These are phyloP conservation scores for Orbilia ellipsospora DNA, from an alignment of 2,329 filamentous ascomycete genomes.

Conservation along the genomic window DNA sequence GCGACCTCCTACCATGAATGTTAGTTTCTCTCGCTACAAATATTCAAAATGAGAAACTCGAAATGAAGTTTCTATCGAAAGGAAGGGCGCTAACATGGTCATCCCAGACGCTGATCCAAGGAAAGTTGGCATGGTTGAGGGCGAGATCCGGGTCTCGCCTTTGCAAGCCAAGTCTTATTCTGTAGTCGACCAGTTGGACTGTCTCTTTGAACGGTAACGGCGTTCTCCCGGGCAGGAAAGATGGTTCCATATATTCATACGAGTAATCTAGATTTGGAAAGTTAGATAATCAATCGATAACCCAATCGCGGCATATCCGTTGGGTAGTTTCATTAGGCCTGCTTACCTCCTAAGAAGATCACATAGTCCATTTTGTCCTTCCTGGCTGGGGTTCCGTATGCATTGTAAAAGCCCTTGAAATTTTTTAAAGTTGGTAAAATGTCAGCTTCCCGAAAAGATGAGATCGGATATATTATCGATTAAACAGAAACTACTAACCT, in stretches of 20 bases:
- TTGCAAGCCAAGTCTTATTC: constrained; percentile 63
- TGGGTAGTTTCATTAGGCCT: background rate
- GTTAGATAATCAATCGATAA: constrained; percentile 52
- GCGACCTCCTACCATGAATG: constrained; percentile 66
- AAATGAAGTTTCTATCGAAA: constrained; percentile 13
- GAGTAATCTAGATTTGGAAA: constrained; percentile 68
- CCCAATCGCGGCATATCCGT: constrained; percentile 57
- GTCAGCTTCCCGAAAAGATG: constrained; percentile 37
- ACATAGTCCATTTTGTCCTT: constrained; percentile 66
- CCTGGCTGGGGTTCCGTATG: constrained; percentile 64
- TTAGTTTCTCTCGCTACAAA: constrained; percentile 24
- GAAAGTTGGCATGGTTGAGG: constrained; percentile 63
- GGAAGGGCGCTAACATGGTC: constrained; percentile 60
- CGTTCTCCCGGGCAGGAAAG: constrained; percentile 60
- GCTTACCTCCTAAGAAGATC: constrained; percentile 59
- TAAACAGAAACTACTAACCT: constrained; percentile 51
- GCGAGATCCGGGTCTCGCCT: constrained; percentile 63
- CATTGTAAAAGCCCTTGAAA: constrained; percentile 66
- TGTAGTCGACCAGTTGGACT: constrained; percentile 64
- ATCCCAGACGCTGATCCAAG: constrained; percentile 67
- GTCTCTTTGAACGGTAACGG: constrained; percentile 58
- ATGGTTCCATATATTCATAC: constrained; percentile 70
- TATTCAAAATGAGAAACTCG: constrained; percentile 1
- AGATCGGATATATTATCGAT: constrained; percentile 19
- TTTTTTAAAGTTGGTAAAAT: constrained; percentile 59